These are phyloP conservation scores for Chlorella sp. DNA, from an alignment of 139 green algal species.

Conservation along the genomic window DNA sequence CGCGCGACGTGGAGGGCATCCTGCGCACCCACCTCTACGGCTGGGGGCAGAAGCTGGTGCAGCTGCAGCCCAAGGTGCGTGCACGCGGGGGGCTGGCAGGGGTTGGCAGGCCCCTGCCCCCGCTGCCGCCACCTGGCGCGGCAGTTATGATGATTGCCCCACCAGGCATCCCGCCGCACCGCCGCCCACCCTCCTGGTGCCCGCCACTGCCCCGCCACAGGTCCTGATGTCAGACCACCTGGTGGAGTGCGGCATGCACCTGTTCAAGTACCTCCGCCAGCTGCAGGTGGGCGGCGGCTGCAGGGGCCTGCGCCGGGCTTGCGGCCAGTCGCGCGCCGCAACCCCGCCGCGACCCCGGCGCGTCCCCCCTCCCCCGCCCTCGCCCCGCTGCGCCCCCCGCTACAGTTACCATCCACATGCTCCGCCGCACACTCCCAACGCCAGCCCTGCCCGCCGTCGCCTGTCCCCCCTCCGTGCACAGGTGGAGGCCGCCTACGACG, in stretches of 20 bases:
- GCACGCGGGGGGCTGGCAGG: background rate
- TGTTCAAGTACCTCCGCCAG: conserved; percentile 39
- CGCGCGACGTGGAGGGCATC: background rate
- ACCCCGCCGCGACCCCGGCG: too few relatives aligned
- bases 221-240: conserved; percentile 36
- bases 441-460: too few relatives aligned
- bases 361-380: background rate
- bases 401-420: too few relatives aligned
- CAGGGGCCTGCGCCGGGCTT: too few relatives aligned
- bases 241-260: conserved; percentile 34
- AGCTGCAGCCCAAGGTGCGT: conserved; percentile 44
- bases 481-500: conserved; percentile 10
- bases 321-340: too few relatives aligned
- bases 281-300: conserved; percentile 30
- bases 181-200: background rate
- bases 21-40: conserved; percentile 8
- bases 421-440: too few relatives aligned
- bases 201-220: background rate
- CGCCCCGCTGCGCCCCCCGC: background rate
- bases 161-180: background rate
- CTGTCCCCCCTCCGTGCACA: conserved; percentile 4
- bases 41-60: conserved; percentile 26
- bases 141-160: background rate
- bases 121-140: background rate
- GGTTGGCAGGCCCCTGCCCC: too few relatives aligned